phyloP scores from a whole-genome alignment of 176 grass and related monocot species.

The Tillandsia fasciculata region DNA sequence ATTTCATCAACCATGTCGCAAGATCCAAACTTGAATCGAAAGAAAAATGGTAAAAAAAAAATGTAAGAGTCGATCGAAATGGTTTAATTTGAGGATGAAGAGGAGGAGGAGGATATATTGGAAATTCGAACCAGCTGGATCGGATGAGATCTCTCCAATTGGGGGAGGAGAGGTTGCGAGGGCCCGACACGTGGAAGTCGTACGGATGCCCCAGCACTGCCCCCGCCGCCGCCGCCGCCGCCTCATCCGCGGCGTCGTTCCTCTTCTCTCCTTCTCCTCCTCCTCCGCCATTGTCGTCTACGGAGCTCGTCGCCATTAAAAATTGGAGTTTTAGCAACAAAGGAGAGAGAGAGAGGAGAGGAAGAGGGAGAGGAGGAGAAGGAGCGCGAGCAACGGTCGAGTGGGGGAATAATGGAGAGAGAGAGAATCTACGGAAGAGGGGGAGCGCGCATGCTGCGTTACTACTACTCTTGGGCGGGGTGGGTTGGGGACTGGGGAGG shows the following conservation, averaged over 20 bases:
- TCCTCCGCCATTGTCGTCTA: slow-evolving; percentile 8
- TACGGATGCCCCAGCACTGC: slow-evolving; percentile 27
- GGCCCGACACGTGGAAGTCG: slow-evolving; percentile 73
- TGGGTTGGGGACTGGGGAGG: no score
- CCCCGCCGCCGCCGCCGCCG: neutral
- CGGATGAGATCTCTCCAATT: slow-evolving; percentile 81
- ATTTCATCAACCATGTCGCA: neutral
- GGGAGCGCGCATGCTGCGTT: neutral
- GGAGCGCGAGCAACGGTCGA: slow-evolving; percentile 26
- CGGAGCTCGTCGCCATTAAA: neutral
- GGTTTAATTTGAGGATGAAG: neutral
- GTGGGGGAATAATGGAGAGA: slow-evolving; percentile 11
- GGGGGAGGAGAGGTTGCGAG: slow-evolving; percentile 65
- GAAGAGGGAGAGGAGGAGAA: slow-evolving; percentile 1
- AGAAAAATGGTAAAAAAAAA: neutral
- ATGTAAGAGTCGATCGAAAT: neutral
- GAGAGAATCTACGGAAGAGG: slow-evolving; percentile 11
- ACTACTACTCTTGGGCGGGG: no score
- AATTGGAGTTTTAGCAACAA: neutral
- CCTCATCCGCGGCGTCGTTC: slow-evolving; percentile 2
- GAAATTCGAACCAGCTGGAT: slow-evolving; percentile 46
- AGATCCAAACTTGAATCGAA: neutral
- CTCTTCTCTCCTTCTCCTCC: slow-evolving; percentile 2
- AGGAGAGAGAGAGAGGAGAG: slow-evolving; percentile 8
- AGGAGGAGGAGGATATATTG: neutral